Conservation (phyloP, 176 grass and related monocot genomes). For the Aegilops speltoides region DNA sequence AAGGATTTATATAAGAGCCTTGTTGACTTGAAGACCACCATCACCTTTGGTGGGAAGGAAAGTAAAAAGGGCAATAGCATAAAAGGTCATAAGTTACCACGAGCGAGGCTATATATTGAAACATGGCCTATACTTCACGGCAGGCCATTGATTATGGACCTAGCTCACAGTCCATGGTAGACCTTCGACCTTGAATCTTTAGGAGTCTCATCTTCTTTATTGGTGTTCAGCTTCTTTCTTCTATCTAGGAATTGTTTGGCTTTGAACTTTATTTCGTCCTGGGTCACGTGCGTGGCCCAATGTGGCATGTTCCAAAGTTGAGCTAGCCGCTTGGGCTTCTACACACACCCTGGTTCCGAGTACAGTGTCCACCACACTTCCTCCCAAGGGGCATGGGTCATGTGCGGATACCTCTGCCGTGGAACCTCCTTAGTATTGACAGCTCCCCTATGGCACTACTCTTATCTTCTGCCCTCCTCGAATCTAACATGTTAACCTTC, state of each 20-base stretch:
- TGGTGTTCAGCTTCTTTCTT: not conserved
- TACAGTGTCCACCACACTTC: not conserved
- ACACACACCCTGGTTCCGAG: not conserved
- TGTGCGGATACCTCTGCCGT: no score
- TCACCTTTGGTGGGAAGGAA: not conserved
- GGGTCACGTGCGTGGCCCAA: not conserved
- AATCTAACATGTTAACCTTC: not conserved
- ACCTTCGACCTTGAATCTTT: not conserved
- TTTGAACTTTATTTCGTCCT: not conserved
- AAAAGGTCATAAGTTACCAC: not conserved
- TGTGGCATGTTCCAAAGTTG: not conserved
- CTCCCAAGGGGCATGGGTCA: no score
- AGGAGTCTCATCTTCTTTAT: not conserved
- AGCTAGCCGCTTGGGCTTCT: not conserved
- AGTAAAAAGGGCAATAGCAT: not conserved
- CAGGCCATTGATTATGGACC: not conserved
- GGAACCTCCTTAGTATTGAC: not conserved
- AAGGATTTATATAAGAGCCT: not conserved
- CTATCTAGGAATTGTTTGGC: not conserved
- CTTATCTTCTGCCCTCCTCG: not conserved
- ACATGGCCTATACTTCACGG: not conserved
- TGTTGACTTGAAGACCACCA: not conserved
- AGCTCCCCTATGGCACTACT: not conserved
- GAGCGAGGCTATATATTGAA: not conserved
- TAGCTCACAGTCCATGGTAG: not conserved